phyloP scores from a whole-genome alignment of 129 eudicot genomes.

The Heracleum sosnowskyi region DNA sequence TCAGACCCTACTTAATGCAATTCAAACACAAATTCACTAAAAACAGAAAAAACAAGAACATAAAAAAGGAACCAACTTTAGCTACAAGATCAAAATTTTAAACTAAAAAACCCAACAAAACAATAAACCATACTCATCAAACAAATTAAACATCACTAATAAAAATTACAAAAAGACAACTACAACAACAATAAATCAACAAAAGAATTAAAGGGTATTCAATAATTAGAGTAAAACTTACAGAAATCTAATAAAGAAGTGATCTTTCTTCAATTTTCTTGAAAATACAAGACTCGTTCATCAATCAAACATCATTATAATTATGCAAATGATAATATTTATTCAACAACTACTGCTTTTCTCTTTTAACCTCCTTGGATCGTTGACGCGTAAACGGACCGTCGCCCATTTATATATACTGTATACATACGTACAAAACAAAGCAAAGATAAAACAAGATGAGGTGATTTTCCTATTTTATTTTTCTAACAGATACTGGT shows the following conservation, averaged over 20 bases:
- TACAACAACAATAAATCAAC: neutral
- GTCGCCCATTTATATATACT: neutral
- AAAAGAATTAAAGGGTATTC: neutral
- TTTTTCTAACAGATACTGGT: too few species aligned
- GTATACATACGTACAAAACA: neutral
- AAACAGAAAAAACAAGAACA: neutral
- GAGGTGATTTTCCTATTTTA: neutral
- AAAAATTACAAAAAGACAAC: neutral
- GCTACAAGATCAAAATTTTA: neutral
- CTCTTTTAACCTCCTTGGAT: neutral
- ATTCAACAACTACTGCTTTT: neutral
- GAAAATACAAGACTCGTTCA: neutral
- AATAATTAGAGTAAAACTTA: neutral
- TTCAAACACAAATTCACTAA: neutral
- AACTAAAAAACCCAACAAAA: neutral
- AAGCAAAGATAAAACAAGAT: neutral
- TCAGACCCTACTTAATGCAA: neutral
- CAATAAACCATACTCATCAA: neutral
- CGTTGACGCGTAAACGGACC: neutral
- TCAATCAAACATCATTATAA: neutral
- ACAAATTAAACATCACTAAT: neutral
- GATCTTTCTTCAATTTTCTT: neutral
- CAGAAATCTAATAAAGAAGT: neutral
- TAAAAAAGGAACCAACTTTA: neutral
- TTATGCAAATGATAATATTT: too few species aligned